Evolutionary conservation across 371 early-diverging fungal genomes (phyloP), one percentile per base, ranked within the genome.

Genomic region (Mortierella sp.): DNA sequence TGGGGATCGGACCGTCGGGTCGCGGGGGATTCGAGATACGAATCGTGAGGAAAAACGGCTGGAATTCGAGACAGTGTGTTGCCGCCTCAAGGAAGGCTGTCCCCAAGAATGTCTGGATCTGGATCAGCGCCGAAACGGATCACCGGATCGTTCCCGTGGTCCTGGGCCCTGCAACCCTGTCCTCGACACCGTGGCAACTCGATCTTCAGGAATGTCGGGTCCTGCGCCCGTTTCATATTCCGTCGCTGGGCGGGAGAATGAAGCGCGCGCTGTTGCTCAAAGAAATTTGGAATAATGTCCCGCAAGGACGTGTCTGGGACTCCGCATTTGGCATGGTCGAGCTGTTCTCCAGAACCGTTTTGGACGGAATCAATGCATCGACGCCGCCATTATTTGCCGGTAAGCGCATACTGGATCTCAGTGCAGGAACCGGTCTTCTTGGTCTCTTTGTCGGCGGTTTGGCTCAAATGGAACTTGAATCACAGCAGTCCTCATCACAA

Each of bases 251-350:
- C 15, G 27, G 31, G 23, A 26, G 46, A 19, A 50, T 32, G n/a
- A 28, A 44, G 24, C 64, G 71, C 21, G 53, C 78, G 50, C 56
- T 87, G 34, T 64, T 83, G 5, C 81, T 89, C 43, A 80, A 84
- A 26, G 89, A 89, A 60, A 64, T 79, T 27, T 86, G 86, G 85
- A 86, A 87, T 61, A 80, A 80, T 15, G 85, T 89, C 24, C 87
- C 87, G 3, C 73, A 73, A 31, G 89, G 87, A 11, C 87, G 86
- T 49, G 82, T 86, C n/a, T 89, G 89, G 89, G 87, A 89, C 56
- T 89, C 89, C 5, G 89, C 89, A 0, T 68, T 87, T 43, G 83
- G 83, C 0, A 78, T 84, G 78, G 61, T 82, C 21, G 79, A 82
- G 17, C 65, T 86, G 9, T 71, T 89, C 26, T 72, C 83, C 26